A percentile compares a stretch with the other conserved stretches of the same genome.
Evolutionary conservation across 306 rosid species (phyloP).

Genomic region (Comarum palustre): DNA sequence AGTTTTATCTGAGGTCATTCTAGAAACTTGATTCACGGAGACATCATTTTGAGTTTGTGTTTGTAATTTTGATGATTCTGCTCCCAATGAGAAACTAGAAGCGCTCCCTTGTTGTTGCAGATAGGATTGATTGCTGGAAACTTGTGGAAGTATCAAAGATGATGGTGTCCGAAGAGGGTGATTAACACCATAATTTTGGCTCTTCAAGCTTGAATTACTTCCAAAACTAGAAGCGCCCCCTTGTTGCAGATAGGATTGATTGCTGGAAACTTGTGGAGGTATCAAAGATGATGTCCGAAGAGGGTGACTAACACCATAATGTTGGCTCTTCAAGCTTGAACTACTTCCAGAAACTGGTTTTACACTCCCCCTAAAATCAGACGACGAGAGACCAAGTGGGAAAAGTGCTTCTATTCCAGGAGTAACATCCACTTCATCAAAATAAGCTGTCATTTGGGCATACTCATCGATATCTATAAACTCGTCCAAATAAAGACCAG

Average conservation of each 20-base stretch:
- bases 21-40: slow-evolving; percentile 32
- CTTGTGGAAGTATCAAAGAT: slow-evolving; percentile 27
- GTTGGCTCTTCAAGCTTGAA: slow-evolving; percentile 34
- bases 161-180: slow-evolving; percentile 29
- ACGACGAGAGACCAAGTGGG: slow-evolving; percentile 39
- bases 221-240: too few species aligned
- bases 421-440: slow-evolving; percentile 65
- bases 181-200: slow-evolving; percentile 14
- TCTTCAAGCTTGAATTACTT: slow-evolving; percentile 39
- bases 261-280: too few species aligned
- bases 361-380: slow-evolving; percentile 24
- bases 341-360: slow-evolving; percentile 31
- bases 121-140: slow-evolving; percentile 31
- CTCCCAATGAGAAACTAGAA: slow-evolving; percentile 42
- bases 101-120: slow-evolving; percentile 30
- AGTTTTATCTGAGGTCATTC: slow-evolving; percentile 43
- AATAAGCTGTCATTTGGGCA: slow-evolving; percentile 46
- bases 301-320: slow-evolving; percentile 19
- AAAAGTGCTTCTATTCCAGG: slow-evolving; percentile 70
- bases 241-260: too few species aligned
- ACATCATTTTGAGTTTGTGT: slow-evolving; percentile 23
- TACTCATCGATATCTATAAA: slow-evolving; percentile 24
- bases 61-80: slow-evolving; percentile 39
- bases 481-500: slow-evolving; percentile 38
- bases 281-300: too few species aligned